Conservation (phyloP, 2,329 filamentous ascomycete species). For the Rosellinia necatrix region DNA sequence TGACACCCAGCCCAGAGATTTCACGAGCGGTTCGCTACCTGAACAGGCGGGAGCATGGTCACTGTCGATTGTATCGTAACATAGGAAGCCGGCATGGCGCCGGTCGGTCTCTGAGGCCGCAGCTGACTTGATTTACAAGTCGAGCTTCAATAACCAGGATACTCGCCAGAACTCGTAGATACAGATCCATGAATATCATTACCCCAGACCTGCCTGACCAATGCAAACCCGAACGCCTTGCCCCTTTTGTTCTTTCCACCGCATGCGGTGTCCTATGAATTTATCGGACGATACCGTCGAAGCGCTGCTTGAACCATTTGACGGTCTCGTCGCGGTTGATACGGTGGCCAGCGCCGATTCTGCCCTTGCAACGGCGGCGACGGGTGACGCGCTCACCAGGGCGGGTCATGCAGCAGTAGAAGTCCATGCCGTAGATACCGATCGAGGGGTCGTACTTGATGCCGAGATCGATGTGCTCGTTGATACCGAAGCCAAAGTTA, state of each 20-base stretch:
- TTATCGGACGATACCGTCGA: conserved; percentile 99
- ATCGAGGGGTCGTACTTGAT: conserved; percentile 99
- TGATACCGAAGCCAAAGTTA: conserved; percentile 99
- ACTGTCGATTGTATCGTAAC: conserved; percentile 32
- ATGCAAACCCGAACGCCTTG: conserved; percentile 45
- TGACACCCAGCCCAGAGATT: not conserved
- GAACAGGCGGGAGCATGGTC: conserved; percentile 26
- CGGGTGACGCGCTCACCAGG: conserved; percentile 97
- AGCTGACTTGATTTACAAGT: conserved; percentile 62
- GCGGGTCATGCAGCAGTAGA: conserved; percentile 99
- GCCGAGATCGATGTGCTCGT: conserved; percentile 99
- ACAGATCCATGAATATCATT: conserved; percentile 47
- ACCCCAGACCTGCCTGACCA: conserved; percentile 49
- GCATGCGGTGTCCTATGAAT: conserved; percentile 41
- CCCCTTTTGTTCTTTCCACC: conserved; percentile 36
- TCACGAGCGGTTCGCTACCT: conserved; percentile 13
- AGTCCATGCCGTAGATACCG: conserved; percentile 99
- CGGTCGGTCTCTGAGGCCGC: conserved; percentile 77
- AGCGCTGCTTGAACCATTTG: conserved; percentile 91
- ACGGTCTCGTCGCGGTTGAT: conserved; percentile 95
- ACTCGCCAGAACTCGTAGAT: conserved; percentile 48
- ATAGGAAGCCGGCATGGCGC: conserved; percentile 64
- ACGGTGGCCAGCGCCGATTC: conserved; percentile 84
- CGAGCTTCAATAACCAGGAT: conserved; percentile 56
- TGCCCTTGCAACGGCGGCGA: conserved; percentile 87